These are phyloP conservation scores for Serendipita sp. DNA, from an alignment of 768 basidiomycete genomes.

Conservation along the genomic window DNA sequence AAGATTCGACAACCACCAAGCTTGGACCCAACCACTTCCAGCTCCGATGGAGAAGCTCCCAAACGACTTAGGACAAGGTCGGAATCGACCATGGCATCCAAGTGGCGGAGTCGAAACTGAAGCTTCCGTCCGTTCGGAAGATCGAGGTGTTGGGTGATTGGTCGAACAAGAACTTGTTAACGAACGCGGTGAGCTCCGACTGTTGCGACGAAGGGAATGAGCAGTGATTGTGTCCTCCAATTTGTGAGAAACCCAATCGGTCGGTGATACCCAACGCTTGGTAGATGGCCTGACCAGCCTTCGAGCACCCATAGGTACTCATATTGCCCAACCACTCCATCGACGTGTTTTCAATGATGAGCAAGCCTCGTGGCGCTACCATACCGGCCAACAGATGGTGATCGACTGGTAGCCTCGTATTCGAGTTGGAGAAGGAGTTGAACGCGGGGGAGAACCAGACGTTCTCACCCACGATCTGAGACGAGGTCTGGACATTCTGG, in stretches of 20 bases:
- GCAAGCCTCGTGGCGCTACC: constrained; percentile 13
- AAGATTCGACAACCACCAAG: too few relatives aligned
- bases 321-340: constrained; percentile 12
- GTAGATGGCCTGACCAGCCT: constrained; percentile 11
- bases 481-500: constrained; percentile 12
- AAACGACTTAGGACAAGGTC: constrained; percentile 1
- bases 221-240: constrained; percentile 13
- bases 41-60: too few relatives aligned
- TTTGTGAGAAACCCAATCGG: constrained; percentile 12
- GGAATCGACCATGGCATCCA: constrained; percentile 13
- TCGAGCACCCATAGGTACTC: constrained; percentile 13
- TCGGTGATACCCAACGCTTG: constrained; percentile 11
- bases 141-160: constrained; percentile 10
- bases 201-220: constrained; percentile 11
- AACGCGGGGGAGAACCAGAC: constrained; percentile 13
- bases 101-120: constrained; percentile 8
- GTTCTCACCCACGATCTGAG: constrained; percentile 14
- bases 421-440: constrained; percentile 11
- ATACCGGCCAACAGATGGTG: constrained; percentile 12
- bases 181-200: constrained; percentile 12
- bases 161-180: constrained; percentile 13
- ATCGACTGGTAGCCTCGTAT: constrained; percentile 12
- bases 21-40: too few relatives aligned
- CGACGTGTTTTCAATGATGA: constrained; percentile 13
- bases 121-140: constrained; percentile 12